Percentiles rank a stretch among this genome's conserved stretches.
phyloP scores from a whole-genome alignment of 176 grass and related monocot genomes.

The Avena sativa region DNA sequence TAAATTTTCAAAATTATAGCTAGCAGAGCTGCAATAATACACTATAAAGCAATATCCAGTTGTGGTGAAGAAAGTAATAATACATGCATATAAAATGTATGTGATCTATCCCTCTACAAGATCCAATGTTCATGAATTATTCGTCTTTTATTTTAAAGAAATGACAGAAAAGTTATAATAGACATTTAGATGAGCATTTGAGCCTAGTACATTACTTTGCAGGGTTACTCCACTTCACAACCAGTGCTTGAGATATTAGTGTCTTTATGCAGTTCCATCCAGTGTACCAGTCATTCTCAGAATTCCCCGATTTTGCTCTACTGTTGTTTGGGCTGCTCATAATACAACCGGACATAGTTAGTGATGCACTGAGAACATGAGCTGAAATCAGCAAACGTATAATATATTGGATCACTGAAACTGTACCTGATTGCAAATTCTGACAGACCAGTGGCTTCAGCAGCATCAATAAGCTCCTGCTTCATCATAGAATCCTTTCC shows the following conservation, averaged over 20 bases:
- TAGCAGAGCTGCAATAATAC: not conserved
- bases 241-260: slow-evolving; percentile 56
- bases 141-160: not conserved
- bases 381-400: not conserved
- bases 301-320: slow-evolving; percentile 63
- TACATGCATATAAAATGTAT: slow-evolving; percentile 25
- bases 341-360: slow-evolving; percentile 35
- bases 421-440: slow-evolving; percentile 58
- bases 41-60: not conserved
- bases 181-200: slow-evolving; percentile 6
- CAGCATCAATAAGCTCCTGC: slow-evolving; percentile 84
- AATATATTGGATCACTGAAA: slow-evolving; percentile 17
- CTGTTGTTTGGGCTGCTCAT: slow-evolving; percentile 66
- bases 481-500: slow-evolving; percentile 71
- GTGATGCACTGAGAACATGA: slow-evolving; percentile 5
- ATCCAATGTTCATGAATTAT: not conserved
- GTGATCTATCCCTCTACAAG: not conserved
- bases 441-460: slow-evolving; percentile 84
- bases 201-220: slow-evolving; percentile 59
- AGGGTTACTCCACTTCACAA: slow-evolving; percentile 65
- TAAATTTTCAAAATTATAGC: not conserved
- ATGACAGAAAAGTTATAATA: not conserved
- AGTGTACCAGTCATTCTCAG: slow-evolving; percentile 69
- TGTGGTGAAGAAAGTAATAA: not conserved
- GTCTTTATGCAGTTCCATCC: slow-evolving; percentile 96